Base-by-base conservation (phyloP, 768 basidiomycete genomes). In the Tephrocybe sp. region DNA sequence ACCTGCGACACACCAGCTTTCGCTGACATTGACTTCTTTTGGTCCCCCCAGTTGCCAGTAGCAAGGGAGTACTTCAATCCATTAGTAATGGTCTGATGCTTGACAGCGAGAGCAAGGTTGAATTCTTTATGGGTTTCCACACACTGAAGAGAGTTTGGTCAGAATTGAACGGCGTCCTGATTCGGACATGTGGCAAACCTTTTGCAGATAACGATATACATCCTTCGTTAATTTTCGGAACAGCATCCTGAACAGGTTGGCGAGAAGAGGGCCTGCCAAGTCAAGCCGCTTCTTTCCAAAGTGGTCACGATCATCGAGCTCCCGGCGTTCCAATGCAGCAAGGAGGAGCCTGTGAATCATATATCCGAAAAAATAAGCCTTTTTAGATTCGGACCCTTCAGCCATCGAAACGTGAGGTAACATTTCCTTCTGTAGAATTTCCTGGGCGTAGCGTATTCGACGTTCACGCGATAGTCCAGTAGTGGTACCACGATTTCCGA, bases 1-100 rank as follows among this genome's bases (percentile, higher is more conserved):
- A 99, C 97, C 66, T 99, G 97, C 2, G 97, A 98, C 13, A 99
- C 97, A 61, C 97, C 97, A 43, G 95, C 97, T 67, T 97, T 97
- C 9, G 94, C 88, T 34, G 91, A 86, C 91, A 97, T 97, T 0
- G 91, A 88, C 69, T 98, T 97, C 76, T 97, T 97, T 71, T 97
- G 94, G 66, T 97, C 94, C 22, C 95, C 95, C 97, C 97, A 99
- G 65, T 99, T 99, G 53, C 97, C 97, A 0, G 97, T 99, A 24
- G 94, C 94, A 25, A 99, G 78, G 15, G 97, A 98, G 66, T 98
- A 98, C 64, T 95, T 94, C 45, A 99, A 79, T 52, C 97, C 97
- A 67, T 98, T 97, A 22, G 94, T 97, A 56, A 99, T 98, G 25
- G 94, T 97, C 61, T 91, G 91, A 59, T 94, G 88, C 67, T 95